Evolutionary conservation across 2,329 filamentous ascomycete species (phyloP).

Genomic region (Parasarocladium wereldwijsianum): DNA sequence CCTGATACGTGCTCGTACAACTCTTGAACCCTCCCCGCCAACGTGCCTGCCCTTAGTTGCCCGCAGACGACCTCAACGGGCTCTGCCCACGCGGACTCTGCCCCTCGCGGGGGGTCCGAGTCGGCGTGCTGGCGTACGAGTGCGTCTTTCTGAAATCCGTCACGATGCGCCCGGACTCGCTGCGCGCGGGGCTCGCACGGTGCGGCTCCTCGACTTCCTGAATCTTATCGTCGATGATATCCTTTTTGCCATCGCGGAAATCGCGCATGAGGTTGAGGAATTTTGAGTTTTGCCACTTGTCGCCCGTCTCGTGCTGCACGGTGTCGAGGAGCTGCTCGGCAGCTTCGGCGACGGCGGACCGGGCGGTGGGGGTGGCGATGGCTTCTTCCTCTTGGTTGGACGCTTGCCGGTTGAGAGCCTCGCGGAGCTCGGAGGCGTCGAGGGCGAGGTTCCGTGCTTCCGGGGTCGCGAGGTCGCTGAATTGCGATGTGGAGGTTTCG

Average conservation of each 20-base stretch:
- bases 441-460: conserved; percentile 19
- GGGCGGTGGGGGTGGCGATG: conserved; percentile 8
- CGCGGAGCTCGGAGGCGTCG: conserved; percentile 6
- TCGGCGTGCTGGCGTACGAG: too few species aligned
- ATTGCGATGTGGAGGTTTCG: conserved; percentile 5
- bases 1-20: too few species aligned
- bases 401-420: conserved; percentile 5
- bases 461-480: conserved; percentile 16
- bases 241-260: conserved; percentile 28
- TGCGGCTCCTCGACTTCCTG: conserved; percentile 13
- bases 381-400: conserved; percentile 7
- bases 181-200: background rate
- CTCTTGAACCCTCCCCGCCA: too few species aligned
- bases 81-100: too few species aligned
- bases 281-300: conserved; percentile 31
- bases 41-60: too few species aligned
- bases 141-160: conserved; percentile 4
- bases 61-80: too few species aligned
- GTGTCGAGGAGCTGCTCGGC: conserved; percentile 26
- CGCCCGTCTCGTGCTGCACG: conserved; percentile 27
- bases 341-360: conserved; percentile 25
- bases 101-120: too few species aligned
- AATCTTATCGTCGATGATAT: conserved; percentile 27
- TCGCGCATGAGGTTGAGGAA: conserved; percentile 30
- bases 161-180: conserved; percentile 2